Conservation (phyloP, 164 flowering plant genomes). For the Dillenia turbinata region DNA sequence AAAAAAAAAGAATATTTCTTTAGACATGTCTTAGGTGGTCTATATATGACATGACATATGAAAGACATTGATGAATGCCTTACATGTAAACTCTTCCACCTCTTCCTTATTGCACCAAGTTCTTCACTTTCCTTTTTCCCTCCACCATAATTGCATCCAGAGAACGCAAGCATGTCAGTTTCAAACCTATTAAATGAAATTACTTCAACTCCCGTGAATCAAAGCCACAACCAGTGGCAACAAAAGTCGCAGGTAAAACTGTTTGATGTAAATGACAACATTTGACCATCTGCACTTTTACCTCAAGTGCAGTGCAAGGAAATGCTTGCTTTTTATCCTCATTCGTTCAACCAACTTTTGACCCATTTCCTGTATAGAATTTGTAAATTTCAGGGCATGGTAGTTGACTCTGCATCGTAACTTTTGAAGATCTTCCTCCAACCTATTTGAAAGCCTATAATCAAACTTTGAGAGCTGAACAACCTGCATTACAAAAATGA, state of each 20-base stretch:
- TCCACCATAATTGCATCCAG: conserved; percentile 98
- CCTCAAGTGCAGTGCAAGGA: conserved; percentile 78
- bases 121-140: conserved; percentile 85
- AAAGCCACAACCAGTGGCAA: too few species aligned
- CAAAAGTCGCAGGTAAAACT: too few species aligned
- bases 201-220: too few species aligned
- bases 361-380: conserved; percentile 52
- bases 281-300: conserved; percentile 7
- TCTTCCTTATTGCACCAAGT: conserved; percentile 71
- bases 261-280: too few species aligned
- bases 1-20: not conserved
- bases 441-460: conserved; percentile 59
- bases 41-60: not conserved
- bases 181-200: conserved; percentile 66
- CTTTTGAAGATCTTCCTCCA: conserved; percentile 52
- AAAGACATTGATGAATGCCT: conserved; percentile 13
- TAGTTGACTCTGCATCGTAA: conserved; percentile 77
- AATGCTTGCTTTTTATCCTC: conserved; percentile 52
- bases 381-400: conserved; percentile 60
- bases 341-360: conserved; percentile 47
- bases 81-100: conserved; percentile 99
- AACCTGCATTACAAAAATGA: conserved; percentile 34
- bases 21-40: not conserved
- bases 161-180: conserved; percentile 98
- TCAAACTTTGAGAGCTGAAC: conserved; percentile 65